These are phyloP conservation scores for Iberis amara DNA, from an alignment of 441 rosid genomes.

Conservation along the genomic window DNA sequence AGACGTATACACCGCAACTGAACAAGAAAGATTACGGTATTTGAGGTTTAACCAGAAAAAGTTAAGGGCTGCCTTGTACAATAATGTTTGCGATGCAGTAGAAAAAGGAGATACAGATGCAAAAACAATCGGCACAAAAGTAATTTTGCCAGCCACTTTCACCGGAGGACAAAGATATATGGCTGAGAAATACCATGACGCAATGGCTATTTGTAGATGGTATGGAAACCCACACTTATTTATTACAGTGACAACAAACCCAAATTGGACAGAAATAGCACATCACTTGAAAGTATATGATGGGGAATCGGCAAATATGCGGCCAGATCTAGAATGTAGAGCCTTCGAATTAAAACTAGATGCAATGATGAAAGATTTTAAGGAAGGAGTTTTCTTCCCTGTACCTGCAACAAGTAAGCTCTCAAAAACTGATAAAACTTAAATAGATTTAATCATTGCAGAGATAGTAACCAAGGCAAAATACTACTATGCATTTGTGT, in stretches of 20 bases:
- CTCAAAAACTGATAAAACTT: too few relatives aligned
- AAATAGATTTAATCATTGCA: too few relatives aligned
- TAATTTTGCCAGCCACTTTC: not conserved
- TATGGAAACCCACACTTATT: not conserved
- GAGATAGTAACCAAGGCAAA: too few relatives aligned
- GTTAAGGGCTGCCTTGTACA: not conserved
- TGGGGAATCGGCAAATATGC: not conserved
- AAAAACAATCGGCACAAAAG: not conserved
- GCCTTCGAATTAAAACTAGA: not conserved
- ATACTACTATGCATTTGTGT: not conserved
- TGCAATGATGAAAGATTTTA: not conserved
- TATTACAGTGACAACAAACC: not conserved
- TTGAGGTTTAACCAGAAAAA: not conserved
- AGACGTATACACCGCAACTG: not conserved
- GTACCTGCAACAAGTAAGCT: not conserved
- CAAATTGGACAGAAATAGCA: not conserved
- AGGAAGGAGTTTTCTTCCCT: not conserved
- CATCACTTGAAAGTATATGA: not conserved
- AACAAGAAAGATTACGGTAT: not conserved
- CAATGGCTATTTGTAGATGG: not conserved
- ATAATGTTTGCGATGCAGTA: not conserved
- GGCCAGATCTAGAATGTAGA: not conserved
- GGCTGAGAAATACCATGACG: conserved; percentile 3
- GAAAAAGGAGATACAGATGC: not conserved
- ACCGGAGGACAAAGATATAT: not conserved